Percentiles rank a stretch among this genome's conserved stretches.
These are phyloP conservation scores for Lentinus polychrous DNA, from an alignment of 1,284 basidiomycete species.

Conservation along the genomic window DNA sequence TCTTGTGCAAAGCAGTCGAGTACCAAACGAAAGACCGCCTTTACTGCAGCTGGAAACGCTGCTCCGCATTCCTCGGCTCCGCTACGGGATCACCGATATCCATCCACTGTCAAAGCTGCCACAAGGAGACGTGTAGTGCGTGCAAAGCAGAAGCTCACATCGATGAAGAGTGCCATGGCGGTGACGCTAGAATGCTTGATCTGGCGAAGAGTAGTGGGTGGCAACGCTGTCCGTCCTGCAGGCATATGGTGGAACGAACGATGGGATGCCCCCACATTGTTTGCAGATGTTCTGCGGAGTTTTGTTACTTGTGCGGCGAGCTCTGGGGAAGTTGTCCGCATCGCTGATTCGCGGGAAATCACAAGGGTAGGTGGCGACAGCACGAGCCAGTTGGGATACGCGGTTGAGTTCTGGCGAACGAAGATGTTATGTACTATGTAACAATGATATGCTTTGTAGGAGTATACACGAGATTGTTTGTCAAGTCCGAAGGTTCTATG, in stretches of 20 bases:
- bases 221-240: constrained; percentile 18
- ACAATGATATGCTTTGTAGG: too few relatives aligned
- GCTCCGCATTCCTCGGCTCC: constrained; percentile 14
- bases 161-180: constrained; percentile 5
- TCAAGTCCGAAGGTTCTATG: too few relatives aligned
- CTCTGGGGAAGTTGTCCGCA: constrained; percentile 14
- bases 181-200: constrained; percentile 10
- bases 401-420: too few relatives aligned
- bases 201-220: constrained; percentile 14
- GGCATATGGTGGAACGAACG: constrained; percentile 15
- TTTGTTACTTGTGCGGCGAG: constrained; percentile 19
- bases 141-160: constrained; percentile 12
- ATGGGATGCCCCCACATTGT: constrained; percentile 18
- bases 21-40: constrained; percentile 13
- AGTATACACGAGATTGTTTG: too few relatives aligned
- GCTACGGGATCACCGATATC: not conserved
- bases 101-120: constrained; percentile 2
- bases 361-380: too few relatives aligned
- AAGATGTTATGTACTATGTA: too few relatives aligned
- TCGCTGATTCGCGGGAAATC: constrained; percentile 4
- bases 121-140: not conserved
- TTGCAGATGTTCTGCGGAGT: constrained; percentile 17
- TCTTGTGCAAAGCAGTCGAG: constrained; percentile 5
- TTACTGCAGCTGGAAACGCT: constrained; percentile 14
- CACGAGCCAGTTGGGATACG: too few relatives aligned